Conservation (phyloP, 148 eudicot genomes). For the Pharnaceum exiguum region DNA sequence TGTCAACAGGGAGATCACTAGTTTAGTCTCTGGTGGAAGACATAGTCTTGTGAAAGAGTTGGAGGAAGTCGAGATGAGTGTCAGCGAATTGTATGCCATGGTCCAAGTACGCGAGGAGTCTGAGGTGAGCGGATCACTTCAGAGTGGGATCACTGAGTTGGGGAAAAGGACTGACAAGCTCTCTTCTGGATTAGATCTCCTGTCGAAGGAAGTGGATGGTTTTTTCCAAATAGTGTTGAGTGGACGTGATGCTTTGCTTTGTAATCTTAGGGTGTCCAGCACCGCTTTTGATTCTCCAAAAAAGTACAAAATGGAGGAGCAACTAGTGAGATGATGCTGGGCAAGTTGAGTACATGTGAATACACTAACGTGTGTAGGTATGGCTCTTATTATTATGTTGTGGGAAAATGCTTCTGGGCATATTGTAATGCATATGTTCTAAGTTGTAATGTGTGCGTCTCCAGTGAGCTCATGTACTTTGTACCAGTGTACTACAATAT, state of each 20-base stretch:
- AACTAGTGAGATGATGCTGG: constrained; percentile 30
- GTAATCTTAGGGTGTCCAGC: constrained; percentile 53
- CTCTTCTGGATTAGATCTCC: constrained; percentile 54
- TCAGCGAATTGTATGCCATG: constrained; percentile 38
- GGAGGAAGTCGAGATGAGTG: constrained; percentile 43
- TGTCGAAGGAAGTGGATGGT: constrained; percentile 61
- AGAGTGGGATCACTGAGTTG: constrained; percentile 30
- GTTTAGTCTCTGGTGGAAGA: constrained; percentile 28
- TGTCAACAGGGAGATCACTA: constrained; percentile 53
- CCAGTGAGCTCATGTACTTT: constrained; percentile 7
- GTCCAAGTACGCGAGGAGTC: constrained; percentile 34
- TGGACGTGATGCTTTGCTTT: constrained; percentile 78
- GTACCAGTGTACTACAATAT: constrained; percentile 13
- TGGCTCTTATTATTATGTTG: constrained; percentile 16
- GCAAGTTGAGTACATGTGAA: constrained; percentile 7
- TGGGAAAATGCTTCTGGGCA: constrained; percentile 12
- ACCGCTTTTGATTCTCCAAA: constrained; percentile 29
- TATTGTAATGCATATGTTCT: constrained; percentile 15
- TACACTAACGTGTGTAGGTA: constrained; percentile 27
- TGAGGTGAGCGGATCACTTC: constrained; percentile 23
- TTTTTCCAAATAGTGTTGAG: constrained; percentile 69
- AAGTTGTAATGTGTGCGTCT: constrained; percentile 9
- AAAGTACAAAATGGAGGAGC: constrained; percentile 29
- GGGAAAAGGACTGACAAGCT: constrained; percentile 38
- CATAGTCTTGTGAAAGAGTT: constrained; percentile 51